Conservation (phyloP, 805 yeast species). For the Myxozyma udenii region DNA sequence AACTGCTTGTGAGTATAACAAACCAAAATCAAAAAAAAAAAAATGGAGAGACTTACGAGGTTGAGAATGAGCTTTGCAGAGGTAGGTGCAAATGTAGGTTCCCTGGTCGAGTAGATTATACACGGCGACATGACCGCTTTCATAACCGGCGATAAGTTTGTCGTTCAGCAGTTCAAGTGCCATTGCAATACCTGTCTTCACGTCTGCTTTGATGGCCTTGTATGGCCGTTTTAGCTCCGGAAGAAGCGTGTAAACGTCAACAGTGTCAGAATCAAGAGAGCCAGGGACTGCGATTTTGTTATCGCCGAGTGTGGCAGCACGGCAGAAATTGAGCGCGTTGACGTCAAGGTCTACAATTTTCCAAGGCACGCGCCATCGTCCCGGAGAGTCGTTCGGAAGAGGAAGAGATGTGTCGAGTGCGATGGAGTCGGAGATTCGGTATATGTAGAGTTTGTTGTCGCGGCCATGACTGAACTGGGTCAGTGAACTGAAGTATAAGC, state of each 20-base stretch:
- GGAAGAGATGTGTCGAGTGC: conserved; percentile 43
- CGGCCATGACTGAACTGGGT: conserved; percentile 57
- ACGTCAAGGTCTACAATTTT: conserved; percentile 52
- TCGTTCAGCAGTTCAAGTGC: conserved; percentile 44
- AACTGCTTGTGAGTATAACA: background rate
- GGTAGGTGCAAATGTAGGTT: conserved; percentile 10
- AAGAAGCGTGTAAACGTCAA: conserved; percentile 53
- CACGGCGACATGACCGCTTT: conserved; percentile 60
- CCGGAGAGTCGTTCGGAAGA: conserved; percentile 12
- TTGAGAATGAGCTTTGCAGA: conserved; percentile 34
- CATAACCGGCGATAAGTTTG: conserved; percentile 56
- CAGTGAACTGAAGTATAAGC: background rate
- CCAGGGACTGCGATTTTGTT: conserved; percentile 55
- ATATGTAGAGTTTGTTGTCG: conserved; percentile 49
- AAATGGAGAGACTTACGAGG: conserved; percentile 36
- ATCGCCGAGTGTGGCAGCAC: conserved; percentile 47
- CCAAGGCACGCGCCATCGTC: conserved; percentile 35
- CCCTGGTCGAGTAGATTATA: conserved; percentile 31
- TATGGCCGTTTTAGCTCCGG: conserved; percentile 28
- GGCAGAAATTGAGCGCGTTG: conserved; percentile 70
- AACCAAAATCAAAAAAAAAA: too few relatives aligned
- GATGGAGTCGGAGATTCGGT: conserved; percentile 41
- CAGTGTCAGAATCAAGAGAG: conserved; percentile 57
- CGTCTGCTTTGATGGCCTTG: conserved; percentile 33
- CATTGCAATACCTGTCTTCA: conserved; percentile 53